These are phyloP conservation scores for Xylariales sp. DNA, from an alignment of 2,329 filamentous ascomycete genomes.

Conservation along the genomic window DNA sequence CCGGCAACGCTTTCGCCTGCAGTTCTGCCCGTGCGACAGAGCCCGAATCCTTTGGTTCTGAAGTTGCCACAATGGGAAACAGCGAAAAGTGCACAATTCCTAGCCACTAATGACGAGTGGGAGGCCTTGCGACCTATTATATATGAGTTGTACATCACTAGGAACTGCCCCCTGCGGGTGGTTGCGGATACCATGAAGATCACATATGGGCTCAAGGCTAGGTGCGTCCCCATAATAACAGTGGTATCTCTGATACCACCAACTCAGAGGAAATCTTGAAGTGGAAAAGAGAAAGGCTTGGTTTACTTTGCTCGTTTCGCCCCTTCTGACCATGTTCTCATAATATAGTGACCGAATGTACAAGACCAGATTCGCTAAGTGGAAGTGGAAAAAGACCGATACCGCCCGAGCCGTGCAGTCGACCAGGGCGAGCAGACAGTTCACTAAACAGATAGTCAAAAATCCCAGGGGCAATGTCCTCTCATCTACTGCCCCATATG, in stretches of 20 bases:
- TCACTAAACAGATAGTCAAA: background rate
- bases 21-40: no score
- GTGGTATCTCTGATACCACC: no score
- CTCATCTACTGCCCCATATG: background rate
- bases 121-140: background rate
- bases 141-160: background rate
- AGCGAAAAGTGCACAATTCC: background rate
- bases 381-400: background rate
- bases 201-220: slow-evolving; percentile 8
- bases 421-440: background rate
- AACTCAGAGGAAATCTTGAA: no score
- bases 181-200: slow-evolving; percentile 2
- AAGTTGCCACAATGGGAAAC: background rate
- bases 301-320: no score
- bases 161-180: background rate
- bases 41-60: background rate
- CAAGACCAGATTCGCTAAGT: background rate
- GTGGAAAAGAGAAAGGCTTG: no score
- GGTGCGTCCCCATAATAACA: no score
- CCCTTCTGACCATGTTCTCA: background rate
- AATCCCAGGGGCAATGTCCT: background rate
- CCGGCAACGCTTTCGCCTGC: no score
- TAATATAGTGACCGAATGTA: background rate
- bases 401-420: background rate
- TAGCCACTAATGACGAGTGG: background rate